These are phyloP conservation scores for Candida takata DNA, from an alignment of 805 yeast species.

Conservation along the genomic window DNA sequence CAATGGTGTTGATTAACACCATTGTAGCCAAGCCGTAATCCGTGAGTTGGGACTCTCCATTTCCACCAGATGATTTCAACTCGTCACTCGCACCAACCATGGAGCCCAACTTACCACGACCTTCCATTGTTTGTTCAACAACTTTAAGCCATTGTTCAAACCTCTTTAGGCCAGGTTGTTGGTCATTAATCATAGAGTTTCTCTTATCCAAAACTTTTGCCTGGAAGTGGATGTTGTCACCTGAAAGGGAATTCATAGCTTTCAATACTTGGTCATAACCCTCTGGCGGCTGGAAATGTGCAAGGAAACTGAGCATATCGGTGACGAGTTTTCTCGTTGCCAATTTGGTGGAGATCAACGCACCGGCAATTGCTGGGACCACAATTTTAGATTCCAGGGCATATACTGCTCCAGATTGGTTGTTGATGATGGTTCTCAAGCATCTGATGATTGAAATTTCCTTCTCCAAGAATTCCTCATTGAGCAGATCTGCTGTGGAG, in stretches of 20 bases:
- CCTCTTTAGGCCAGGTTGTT: conserved; percentile 31
- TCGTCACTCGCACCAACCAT: conserved; percentile 91
- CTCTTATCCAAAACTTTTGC: conserved; percentile 29
- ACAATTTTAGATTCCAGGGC: conserved; percentile 39
- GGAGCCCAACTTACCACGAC: conserved; percentile 86
- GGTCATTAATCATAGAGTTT: conserved; percentile 21
- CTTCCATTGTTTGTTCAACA: conserved; percentile 65
- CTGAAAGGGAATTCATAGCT: conserved; percentile 22
- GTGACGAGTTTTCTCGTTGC: conserved; percentile 74
- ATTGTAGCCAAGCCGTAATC: conserved; percentile 71
- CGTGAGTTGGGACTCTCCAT: conserved; percentile 53
- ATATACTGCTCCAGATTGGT: conserved; percentile 53
- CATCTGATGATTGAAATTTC: conserved; percentile 77
- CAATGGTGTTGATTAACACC: conserved; percentile 61
- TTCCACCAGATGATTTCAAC: conserved; percentile 41
- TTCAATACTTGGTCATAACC: conserved; percentile 53
- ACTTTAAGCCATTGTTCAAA: conserved; percentile 67
- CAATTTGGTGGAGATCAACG: conserved; percentile 67
- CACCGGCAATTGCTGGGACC: conserved; percentile 59
- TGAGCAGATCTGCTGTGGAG: conserved; percentile 22
- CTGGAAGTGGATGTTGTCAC: conserved; percentile 25
- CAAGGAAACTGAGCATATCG: conserved; percentile 58
- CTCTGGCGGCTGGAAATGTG: conserved; percentile 36
- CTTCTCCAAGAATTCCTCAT: conserved; percentile 47
- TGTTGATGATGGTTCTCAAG: conserved; percentile 64